phyloP scores from a whole-genome alignment of 208 protist genomes.

The Trypanosoma cruzi region DNA sequence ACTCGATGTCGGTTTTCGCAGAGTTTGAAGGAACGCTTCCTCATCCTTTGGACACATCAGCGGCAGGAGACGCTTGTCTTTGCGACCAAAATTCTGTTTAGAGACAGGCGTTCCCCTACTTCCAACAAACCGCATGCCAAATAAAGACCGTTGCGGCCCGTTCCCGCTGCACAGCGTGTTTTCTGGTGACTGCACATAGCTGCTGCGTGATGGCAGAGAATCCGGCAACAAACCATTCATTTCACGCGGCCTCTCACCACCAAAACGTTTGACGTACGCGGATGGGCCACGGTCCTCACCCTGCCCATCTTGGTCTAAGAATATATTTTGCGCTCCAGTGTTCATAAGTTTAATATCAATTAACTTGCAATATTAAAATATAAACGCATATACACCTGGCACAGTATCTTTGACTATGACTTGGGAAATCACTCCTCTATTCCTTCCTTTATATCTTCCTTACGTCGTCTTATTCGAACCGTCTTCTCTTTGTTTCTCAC shows the following conservation, averaged over 20 bases:
- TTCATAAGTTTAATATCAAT: conserved; percentile 12
- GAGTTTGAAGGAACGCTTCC: not conserved
- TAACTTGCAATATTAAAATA: conserved; percentile 15
- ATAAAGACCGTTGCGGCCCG: not conserved
- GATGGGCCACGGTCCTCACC: conserved; percentile 14
- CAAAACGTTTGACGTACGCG: conserved; percentile 21
- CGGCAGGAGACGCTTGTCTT: conserved; percentile 7
- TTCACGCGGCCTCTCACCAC: conserved; percentile 17
- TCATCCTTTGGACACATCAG: conserved; percentile 4
- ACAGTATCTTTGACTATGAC: not conserved
- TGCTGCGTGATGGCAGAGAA: not conserved
- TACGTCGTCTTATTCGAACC: not conserved
- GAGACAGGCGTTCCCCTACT: not conserved
- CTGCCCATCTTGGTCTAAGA: conserved; percentile 1
- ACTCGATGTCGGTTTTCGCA: not conserved
- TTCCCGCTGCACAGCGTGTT: not conserved
- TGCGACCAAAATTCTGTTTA: not conserved
- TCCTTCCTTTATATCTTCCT: not conserved
- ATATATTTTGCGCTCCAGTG: not conserved
- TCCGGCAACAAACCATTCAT: not conserved
- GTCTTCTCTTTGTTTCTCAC: not conserved
- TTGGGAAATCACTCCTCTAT: not conserved
- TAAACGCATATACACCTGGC: not conserved
- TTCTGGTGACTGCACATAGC: not conserved
- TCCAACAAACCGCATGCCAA: not conserved